Evolutionary conservation across 2,329 filamentous ascomycete species (phyloP), one percentile per base, ranked within the genome.

Genomic region (Lasiodiplodia theobromae): DNA sequence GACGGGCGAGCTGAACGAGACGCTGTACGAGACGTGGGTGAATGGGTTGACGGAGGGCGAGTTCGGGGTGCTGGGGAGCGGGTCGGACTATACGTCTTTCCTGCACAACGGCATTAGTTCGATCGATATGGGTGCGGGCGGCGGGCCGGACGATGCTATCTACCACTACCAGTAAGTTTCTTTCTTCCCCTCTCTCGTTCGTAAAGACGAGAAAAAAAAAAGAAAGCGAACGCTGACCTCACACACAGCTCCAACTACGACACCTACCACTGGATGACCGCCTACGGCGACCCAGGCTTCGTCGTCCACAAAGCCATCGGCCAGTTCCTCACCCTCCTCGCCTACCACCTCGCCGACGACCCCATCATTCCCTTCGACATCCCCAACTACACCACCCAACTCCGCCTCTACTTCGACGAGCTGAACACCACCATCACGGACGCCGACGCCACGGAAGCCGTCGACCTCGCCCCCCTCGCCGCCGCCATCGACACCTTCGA

Each of bases 201-300:
- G 25, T 25, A 2, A 25, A 25, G 25, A 25, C 2, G n/a, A n/a
- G n/a, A n/a, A n/a, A n/a, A 3, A 3, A 23, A 3, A 25, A 25
- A 25, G 25, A 25, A 25, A 25, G 14, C 3, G 18, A 18, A 16
- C 16, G 40, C 51, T 57, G 16, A 63, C 16, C 7, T 16, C 31
- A 1, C 31, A 10, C 11, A 23, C 40, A 58, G 44, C n/a, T 51
- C 44, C n/a, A 79, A 80, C 72, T 85, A 85, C 76, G 75, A 85
- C 70, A 75, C 78, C 38, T 85, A 84, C 70, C 80, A 83, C 69
- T 87, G 85, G 85, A 86, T 87, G 84, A 71, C 75, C 0, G 82
- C 77, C 0, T 86, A 81, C 68, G 85, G 83, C 5, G 85, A 87
- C 71, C 83, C 83, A 0, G 84, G 82, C 2, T 86, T 85, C 73